These are phyloP conservation scores for Spergularia azorica DNA, from an alignment of 179 eudicot genomes.

Conservation along the genomic window DNA sequence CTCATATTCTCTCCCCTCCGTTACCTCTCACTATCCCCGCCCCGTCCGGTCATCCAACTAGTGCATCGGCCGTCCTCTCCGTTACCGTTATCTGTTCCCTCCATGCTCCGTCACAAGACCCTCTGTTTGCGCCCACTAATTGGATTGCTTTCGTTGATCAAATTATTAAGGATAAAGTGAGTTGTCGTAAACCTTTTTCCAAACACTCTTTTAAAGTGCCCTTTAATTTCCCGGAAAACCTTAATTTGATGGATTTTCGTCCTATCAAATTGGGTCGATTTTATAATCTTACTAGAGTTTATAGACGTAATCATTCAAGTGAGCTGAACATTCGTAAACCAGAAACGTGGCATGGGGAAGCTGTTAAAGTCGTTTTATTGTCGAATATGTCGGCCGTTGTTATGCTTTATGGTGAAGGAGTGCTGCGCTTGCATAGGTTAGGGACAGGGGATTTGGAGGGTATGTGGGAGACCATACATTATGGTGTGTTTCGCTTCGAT, in stretches of 20 bases:
- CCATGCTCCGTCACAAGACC: background rate
- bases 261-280: slow-evolving; percentile 19
- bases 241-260: slow-evolving; percentile 17
- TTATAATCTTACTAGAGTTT: background rate
- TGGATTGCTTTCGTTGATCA: slow-evolving; percentile 20
- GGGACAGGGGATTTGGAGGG: background rate
- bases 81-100: background rate
- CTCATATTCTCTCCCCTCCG: background rate
- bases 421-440: slow-evolving; percentile 19
- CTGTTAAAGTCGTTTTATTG: slow-evolving; percentile 15
- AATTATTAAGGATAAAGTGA: background rate
- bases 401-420: background rate
- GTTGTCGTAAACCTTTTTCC: slow-evolving; percentile 5
- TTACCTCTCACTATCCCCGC: slow-evolving; percentile 5
- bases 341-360: background rate
- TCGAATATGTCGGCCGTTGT: background rate
- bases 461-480: slow-evolving; percentile 19
- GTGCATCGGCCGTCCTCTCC: background rate
- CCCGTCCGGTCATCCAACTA: accelerated
- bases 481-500: slow-evolving; percentile 23
- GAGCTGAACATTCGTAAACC: background rate
- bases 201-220: background rate
- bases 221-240: slow-evolving; percentile 2
- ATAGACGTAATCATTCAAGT: background rate
- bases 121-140: background rate